Evolutionary conservation across 148 eudicot species (phyloP), one percentile per base, ranked within the genome.

Genomic region (Camellia granthamiana): DNA sequence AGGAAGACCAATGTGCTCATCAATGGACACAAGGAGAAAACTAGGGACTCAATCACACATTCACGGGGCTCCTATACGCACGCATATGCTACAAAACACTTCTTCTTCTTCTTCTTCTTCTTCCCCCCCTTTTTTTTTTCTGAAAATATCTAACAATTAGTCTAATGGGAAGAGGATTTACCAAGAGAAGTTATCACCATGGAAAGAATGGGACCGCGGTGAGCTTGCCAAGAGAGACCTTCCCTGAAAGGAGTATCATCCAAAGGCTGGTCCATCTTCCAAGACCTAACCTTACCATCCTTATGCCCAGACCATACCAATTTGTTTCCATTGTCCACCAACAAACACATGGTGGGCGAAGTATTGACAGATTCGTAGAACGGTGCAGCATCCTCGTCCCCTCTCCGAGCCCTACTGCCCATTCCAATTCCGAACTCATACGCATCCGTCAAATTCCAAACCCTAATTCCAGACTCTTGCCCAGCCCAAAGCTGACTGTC

Each of bases 281-380:
- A 96, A 1, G 98, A 93, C 85, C 97, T 86, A 66, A 96, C 91
- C 70, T 89, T 96, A 0, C 99, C 99, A 84, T 96, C 99, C 81
- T 94, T 96, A 60, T 96, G 99, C 10, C 98, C 99, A 56, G 90
- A 94, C 99, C 98, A 96, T 15, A 96, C 93, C 83, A 94, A 70
- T 63, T 90, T 90, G 83, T 88, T 89, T 72, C 91, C 97, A n/a
- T 78, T 81, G 82, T 96, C 98, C 43, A 90, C 90, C 61, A 92
- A 64, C 86, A 96, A 41, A 74, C 98, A 96, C 70, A 84, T 60
- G 0, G 99, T 88, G 3, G 98, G 94, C 2, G 97, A 78, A 1
- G 95, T 88, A 43, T 69, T 87, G 0, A 84, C 88, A 0, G 95
- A 92, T 81, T 96, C 99, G 56, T 86, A 84, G 78, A 96, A 96